Conservation (phyloP, 1,284 basidiomycete genomes). For the Rhodotorula sp. region DNA sequence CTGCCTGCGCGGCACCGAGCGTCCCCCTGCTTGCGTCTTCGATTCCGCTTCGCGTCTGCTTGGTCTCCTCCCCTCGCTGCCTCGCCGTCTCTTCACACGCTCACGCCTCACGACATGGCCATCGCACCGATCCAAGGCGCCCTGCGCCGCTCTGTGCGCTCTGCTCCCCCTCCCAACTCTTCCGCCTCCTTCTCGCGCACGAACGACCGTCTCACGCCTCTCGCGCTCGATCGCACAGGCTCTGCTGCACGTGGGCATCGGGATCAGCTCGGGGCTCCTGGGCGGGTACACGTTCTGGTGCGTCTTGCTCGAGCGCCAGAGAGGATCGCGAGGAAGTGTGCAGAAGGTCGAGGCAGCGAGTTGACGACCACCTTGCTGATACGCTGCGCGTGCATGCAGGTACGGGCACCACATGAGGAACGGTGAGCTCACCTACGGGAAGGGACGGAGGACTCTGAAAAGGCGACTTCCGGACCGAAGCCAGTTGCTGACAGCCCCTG, state of each 20-base stretch:
- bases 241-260: slow-evolving; percentile 15
- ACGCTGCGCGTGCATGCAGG: background rate
- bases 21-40: background rate
- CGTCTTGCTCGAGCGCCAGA: background rate
- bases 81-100: background rate
- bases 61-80: background rate
- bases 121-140: slow-evolving; percentile 33
- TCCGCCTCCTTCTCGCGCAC: background rate
- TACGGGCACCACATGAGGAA: slow-evolving; percentile 4
- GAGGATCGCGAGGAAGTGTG: too few species aligned
- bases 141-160: slow-evolving; percentile 15
- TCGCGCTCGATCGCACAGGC: background rate
- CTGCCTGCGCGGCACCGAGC: background rate
- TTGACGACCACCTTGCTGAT: background rate
- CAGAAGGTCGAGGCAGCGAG: too few species aligned
- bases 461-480: background rate
- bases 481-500: background rate
- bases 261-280: slow-evolving; percentile 8
- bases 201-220: background rate
- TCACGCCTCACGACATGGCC: slow-evolving; percentile 10
- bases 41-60: background rate
- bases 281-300: slow-evolving; percentile 30
- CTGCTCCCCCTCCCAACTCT: too few species aligned
- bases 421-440: background rate
- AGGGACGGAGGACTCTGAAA: background rate